A percentile compares a stretch with the other conserved stretches of the same genome.
These are phyloP conservation scores for Arabis alpina DNA, from an alignment of 345 rosid genomes.

Conservation along the genomic window DNA sequence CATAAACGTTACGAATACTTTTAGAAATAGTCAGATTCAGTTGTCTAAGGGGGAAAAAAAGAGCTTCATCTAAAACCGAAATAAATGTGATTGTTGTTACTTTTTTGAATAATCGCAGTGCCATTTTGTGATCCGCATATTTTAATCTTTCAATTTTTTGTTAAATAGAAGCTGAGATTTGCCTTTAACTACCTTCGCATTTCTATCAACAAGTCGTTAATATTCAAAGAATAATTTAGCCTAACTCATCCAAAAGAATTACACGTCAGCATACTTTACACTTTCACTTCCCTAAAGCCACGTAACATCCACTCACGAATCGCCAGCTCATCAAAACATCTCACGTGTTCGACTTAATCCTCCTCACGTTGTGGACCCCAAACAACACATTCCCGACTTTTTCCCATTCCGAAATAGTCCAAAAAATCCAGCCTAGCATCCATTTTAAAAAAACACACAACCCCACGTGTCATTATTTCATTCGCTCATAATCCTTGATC, in stretches of 20 bases:
- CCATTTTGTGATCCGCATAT: no score
- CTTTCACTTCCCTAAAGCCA: conserved; percentile 23
- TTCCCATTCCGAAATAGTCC: conserved; percentile 21
- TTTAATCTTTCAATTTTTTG: no score
- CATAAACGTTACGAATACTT: no score
- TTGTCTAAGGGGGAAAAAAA: no score
- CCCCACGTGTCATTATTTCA: conserved; percentile 38
- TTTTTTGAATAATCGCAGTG: no score
- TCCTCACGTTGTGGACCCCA: conserved; percentile 43
- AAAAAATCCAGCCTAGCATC: conserved; percentile 44
- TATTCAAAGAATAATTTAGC: conserved; percentile 38
- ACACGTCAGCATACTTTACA: conserved; percentile 44
- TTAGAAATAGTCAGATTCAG: no score
- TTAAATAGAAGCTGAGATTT: background rate
- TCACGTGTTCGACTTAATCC: conserved; percentile 36
- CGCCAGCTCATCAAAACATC: conserved; percentile 41
- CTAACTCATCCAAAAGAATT: conserved; percentile 36
- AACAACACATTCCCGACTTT: conserved; percentile 20
- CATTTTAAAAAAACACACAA: conserved; percentile 10
- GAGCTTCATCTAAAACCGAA: no score
- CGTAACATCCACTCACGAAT: conserved; percentile 30
- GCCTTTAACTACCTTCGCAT: background rate
- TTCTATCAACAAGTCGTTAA: conserved; percentile 11
- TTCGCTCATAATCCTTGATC: conserved; percentile 50
- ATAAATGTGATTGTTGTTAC: no score